phyloP scores from a whole-genome alignment of 1,284 basidiomycete genomes.

The Rhodotorula sp. region DNA sequence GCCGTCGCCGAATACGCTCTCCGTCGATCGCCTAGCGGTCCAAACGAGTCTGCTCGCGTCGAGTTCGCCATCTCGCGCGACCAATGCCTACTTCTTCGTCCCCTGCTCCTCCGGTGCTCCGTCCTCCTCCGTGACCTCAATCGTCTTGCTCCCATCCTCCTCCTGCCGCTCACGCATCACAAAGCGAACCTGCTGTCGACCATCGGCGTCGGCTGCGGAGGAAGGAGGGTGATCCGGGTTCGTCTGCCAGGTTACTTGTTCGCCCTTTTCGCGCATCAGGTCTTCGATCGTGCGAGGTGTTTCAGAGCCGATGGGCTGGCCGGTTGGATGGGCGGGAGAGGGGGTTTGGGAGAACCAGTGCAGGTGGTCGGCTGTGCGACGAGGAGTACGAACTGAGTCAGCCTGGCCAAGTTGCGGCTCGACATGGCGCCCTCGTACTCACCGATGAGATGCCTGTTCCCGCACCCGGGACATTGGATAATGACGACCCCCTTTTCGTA shows the following conservation, averaged over 20 bases:
- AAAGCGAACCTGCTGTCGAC: conserved; percentile 13
- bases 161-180: conserved; percentile 15
- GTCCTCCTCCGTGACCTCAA: conserved; percentile 3
- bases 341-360: conserved; percentile 80
- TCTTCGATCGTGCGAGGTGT: conserved; percentile 69
- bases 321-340: conserved; percentile 25
- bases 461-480: conserved; percentile 86
- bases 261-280: conserved; percentile 70
- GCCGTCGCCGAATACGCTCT: too few relatives aligned
- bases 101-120: background rate
- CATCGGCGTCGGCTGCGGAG: background rate
- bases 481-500: conserved; percentile 89
- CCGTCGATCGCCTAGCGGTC: too few relatives aligned
- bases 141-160: conserved; percentile 9
- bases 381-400: background rate
- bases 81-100: background rate
- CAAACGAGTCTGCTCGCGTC: too few relatives aligned
- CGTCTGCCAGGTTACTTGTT: conserved; percentile 57
- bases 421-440: conserved; percentile 45
- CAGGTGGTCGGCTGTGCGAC: conserved; percentile 72
- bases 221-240: background rate
- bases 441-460: conserved; percentile 65
- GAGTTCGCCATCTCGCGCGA: too few relatives aligned
- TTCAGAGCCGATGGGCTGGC: conserved; percentile 30
- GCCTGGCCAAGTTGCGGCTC: conserved; percentile 52